Evolutionary conservation across 371 early-diverging fungal species (phyloP), one percentile per base, ranked within the genome.

Genomic region (Mucor racemosus): DNA sequence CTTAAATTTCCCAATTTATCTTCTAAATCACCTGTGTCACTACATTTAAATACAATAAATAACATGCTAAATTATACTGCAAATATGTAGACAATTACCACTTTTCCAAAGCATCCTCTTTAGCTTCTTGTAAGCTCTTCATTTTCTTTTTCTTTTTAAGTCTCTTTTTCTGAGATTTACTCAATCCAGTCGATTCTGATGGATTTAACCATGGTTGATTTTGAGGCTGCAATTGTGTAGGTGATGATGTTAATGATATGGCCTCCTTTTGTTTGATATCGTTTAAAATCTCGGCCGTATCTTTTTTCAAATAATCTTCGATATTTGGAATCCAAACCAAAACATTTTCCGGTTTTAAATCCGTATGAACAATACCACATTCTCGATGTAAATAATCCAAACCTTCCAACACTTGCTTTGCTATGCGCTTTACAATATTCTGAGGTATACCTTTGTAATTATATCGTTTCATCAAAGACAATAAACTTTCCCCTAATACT

Each of bases 361-460:
- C 99, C 0, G 99, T 97, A 82, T 99, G 99, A 53, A 98, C 95
- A 73, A 99, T 96, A n/a, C 92, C 92, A 82, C 99, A 97, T 63
- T 94, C 92, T n/a, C 91, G 75, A 75, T 98, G 99, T 66, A 98
- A 82, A 70, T 95, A 98, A 64, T 96, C 97, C 62, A 98, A 78
- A 5, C 95, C 97, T 80, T 91, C 84, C 36, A 97, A 76, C 0
- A 97, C 88, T 72, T 98, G 98, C 62, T 90, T 86, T 4, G 92
- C 76, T 42, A 97, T 93, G 41, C 94, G 90, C 75, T 92, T 94
- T 57, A 98, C 97, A 46, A 97, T 87, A 34, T 76, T 78, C 3
- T 86, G 69, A 1, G 97, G 96, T 33, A 98, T 91, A 0, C 92
- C 91, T 53, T 88, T 87, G 72, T 86, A 86, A 9, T 84, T 73